Evolutionary conservation across 2,329 filamentous ascomycete species (phyloP), one percentile per base, ranked within the genome.

Genomic region (Chalaropsis thielavioides): DNA sequence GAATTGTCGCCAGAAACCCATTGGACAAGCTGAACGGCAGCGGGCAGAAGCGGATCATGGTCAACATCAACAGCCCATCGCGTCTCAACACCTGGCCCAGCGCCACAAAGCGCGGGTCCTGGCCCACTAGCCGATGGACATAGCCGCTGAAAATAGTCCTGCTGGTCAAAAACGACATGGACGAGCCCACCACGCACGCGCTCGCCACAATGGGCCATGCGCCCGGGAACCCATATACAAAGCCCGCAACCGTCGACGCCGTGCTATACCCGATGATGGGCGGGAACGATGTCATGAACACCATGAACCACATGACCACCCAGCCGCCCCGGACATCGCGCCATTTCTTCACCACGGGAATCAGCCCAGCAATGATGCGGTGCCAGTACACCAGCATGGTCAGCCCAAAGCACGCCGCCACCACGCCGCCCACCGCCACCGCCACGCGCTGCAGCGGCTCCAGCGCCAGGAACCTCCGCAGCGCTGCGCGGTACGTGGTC

Each of bases 11-110:
- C 64, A 99, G 83, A 67, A 95, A 95, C 62, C 91, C 94, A 73
- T 99, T 99, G 72, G 89, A 92, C 69, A 97, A 78, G 63, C 89
- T 94, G 74, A 95, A 99, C 15, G 94, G 94, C 67, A 99, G 74
- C 1, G 94, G 94, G 71, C 92, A 97, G 69, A 97, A 82, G 38
- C 94, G 84, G 70, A 99, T 94, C 82, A 94, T 95, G 68, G 90
- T 86, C 58, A 99, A 80, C 64, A 97, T 85, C 71, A 90, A 88
- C 62, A 99, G 75, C 0, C 94, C 94, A 71, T 99, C 94, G 71
- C 89, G 86, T 69, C 95, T 90, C 68, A 99, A 79, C 7, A 94
- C 94, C 71, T 96, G 82, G 24, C 89, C 84, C 31, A 99, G 81
- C 3, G 94, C 94, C 10, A 94, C 84, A 73, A 99, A 99, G 63